A percentile compares a stretch with the other conserved stretches of the same genome.
Evolutionary conservation across 179 eudicot species (phyloP).

Genomic region (Beta corolliflora): DNA sequence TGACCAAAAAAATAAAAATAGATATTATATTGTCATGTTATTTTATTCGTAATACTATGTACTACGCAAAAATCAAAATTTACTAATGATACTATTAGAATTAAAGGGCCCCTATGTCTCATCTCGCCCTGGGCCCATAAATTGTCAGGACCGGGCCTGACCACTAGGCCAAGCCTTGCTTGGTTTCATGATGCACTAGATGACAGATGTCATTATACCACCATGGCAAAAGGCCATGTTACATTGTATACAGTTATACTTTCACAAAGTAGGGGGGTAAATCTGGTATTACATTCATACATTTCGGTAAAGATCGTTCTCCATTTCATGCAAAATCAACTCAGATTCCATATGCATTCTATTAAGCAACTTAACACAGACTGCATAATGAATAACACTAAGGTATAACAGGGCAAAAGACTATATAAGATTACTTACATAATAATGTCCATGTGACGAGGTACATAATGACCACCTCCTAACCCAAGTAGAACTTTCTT

Average conservation of each 20-base stretch:
- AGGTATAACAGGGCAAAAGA: not conserved
- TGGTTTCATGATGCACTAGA: not conserved
- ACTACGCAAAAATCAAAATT: too few relatives aligned
- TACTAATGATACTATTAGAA: too few relatives aligned
- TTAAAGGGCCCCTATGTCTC: too few relatives aligned
- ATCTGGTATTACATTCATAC: not conserved
- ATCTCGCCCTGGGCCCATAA: too few relatives aligned
- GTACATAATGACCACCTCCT: constrained; percentile 95
- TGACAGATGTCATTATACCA: not conserved
- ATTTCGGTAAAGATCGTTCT: not conserved
- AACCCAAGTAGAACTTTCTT: constrained; percentile 77
- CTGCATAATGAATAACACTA: not conserved
- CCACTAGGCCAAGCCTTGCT: not conserved
- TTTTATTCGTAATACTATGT: too few relatives aligned
- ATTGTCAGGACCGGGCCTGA: too few relatives aligned
- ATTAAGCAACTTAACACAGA: not conserved
- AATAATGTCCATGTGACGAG: constrained; percentile 89
- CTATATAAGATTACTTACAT: constrained; percentile 41
- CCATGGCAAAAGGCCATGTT: not conserved
- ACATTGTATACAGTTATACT: not conserved
- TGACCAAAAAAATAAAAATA: too few relatives aligned
- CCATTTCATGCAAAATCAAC: not conserved
- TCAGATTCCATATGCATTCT: not conserved
- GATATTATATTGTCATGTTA: too few relatives aligned
- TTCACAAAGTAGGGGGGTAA: not conserved